These are phyloP conservation scores for Didymella lethalis DNA, from an alignment of 2,329 filamentous ascomycete species.

Conservation along the genomic window DNA sequence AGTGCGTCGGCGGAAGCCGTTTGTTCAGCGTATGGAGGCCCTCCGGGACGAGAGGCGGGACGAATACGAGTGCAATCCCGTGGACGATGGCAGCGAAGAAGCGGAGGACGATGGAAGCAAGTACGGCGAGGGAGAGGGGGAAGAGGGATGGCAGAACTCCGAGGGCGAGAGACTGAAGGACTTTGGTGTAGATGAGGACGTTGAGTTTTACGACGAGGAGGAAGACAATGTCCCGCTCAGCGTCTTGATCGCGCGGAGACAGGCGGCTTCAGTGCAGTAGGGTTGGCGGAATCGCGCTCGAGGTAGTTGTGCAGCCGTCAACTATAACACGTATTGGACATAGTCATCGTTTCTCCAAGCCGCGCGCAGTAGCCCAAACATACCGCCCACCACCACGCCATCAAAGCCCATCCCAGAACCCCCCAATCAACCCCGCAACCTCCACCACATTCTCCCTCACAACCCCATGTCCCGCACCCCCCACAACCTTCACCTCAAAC, in stretches of 20 bases:
- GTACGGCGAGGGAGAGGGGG: constrained; percentile 52
- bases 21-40: constrained; percentile 52
- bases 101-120: constrained; percentile 29
- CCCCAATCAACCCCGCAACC: constrained; percentile 46
- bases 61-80: constrained; percentile 34
- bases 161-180: constrained; percentile 78
- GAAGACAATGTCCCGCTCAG: constrained; percentile 74
- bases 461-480: constrained; percentile 52
- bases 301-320: neutral
- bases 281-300: constrained; percentile 3
- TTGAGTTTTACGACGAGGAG: constrained; percentile 70
- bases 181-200: constrained; percentile 81
- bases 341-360: too few species aligned
- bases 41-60: constrained; percentile 9
- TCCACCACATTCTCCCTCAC: constrained; percentile 50
- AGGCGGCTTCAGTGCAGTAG: constrained; percentile 16
- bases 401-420: constrained; percentile 33
- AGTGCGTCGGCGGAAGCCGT: constrained; percentile 52
- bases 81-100: constrained; percentile 30
- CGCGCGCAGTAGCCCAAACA: too few species aligned
- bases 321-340: neutral
- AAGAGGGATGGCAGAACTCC: constrained; percentile 73
- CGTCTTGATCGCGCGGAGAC: constrained; percentile 62
- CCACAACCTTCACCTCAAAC: constrained; percentile 51
- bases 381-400: too few species aligned